phyloP scores from a whole-genome alignment of 2,329 filamentous ascomycete genomes.

The Colletotrichum viniferum region DNA sequence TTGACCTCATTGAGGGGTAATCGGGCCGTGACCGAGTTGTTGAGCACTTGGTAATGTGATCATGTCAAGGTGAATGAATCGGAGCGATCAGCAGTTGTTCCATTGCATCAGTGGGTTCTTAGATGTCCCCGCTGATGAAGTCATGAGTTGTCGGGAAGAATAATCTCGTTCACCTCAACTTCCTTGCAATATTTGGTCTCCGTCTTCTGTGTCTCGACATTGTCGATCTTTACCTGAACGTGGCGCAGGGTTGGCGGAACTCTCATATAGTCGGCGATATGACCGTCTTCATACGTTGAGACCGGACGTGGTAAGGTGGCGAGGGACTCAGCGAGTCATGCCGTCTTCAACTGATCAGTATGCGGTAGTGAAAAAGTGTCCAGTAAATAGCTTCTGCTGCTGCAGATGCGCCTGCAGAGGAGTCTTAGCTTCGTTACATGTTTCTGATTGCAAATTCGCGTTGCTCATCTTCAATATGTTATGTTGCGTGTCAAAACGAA shows the following conservation, averaged over 20 bases:
- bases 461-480: neutral
- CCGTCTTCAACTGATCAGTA: neutral
- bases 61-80: neutral
- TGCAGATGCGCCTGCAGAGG: neutral
- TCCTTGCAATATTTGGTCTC: neutral
- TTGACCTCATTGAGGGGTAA: neutral
- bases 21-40: neutral
- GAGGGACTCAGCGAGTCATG: neutral
- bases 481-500: neutral
- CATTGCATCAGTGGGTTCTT: neutral
- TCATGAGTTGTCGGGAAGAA: neutral
- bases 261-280: neutral
- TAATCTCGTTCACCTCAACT: neutral
- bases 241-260: neutral
- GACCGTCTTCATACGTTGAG: neutral
- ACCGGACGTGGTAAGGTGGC: neutral
- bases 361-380: neutral
- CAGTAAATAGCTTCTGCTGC: neutral
- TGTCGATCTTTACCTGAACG: neutral
- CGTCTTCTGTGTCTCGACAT: neutral
- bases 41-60: neutral
- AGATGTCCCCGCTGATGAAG: neutral
- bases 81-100: neutral
- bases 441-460: fast-evolving
- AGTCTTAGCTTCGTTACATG: fast-evolving